Conservation (phyloP, 257 asterid species). For the Dorcoceras hygrometricum region DNA sequence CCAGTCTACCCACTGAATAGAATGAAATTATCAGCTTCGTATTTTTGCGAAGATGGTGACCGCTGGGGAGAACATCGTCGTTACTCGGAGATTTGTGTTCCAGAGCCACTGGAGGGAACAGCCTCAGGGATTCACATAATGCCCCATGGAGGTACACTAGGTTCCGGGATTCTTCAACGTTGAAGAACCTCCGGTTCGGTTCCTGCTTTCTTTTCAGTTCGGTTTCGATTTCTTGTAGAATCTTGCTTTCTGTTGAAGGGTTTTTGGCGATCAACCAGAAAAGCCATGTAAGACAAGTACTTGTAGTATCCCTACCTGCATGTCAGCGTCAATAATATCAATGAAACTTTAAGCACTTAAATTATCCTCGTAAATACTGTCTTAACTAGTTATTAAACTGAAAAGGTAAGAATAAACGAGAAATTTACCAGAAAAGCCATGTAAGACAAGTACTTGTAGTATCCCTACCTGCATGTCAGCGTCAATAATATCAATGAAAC, state of each 20-base stretch:
- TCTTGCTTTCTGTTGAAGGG: conserved; percentile 27
- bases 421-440: conserved; percentile 42
- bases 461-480: conserved; percentile 26
- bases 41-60: conserved; percentile 18
- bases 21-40: conserved; percentile 31
- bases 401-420: too few relatives aligned
- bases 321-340: too few relatives aligned
- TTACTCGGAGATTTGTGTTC: conserved; percentile 32
- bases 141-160: conserved; percentile 45
- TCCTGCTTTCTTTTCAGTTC: background rate
- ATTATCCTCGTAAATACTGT: too few relatives aligned
- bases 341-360: too few relatives aligned
- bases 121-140: conserved; percentile 41
- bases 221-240: conserved; percentile 27
- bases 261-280: conserved; percentile 32
- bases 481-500: too few relatives aligned
- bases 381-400: too few relatives aligned
- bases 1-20: conserved; percentile 43
- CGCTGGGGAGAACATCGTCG: conserved; percentile 38
- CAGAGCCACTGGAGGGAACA: conserved; percentile 40
- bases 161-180: conserved; percentile 26
- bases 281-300: conserved; percentile 38
- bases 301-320: conserved; percentile 35
- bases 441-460: conserved; percentile 38
- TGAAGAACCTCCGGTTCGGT: conserved; percentile 20